phyloP scores from a whole-genome alignment of 495 filamentous ascomycete genomes.

The Chlorociboria aeruginascens region DNA sequence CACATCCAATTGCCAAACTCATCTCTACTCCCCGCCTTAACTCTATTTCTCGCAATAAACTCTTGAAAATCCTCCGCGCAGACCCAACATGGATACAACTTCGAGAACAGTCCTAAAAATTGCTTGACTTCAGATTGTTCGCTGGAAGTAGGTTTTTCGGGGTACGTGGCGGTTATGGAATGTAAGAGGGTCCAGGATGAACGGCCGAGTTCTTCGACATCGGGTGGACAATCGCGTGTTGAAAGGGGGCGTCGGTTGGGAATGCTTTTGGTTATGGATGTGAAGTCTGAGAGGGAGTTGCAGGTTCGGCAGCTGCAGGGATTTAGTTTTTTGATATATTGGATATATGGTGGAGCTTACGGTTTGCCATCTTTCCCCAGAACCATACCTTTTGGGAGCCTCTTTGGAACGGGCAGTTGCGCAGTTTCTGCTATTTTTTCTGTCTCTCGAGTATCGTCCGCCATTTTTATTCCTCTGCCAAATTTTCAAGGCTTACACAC shows the following conservation, averaged over 20 bases:
- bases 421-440: neutral
- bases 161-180: constrained; percentile 80
- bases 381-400: constrained; percentile 65
- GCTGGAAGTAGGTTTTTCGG: constrained; percentile 43
- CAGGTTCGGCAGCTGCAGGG: constrained; percentile 71
- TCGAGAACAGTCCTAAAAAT: constrained; percentile 73
- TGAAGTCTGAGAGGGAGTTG: constrained; percentile 61
- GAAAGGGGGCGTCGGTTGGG: constrained; percentile 22
- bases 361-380: constrained; percentile 92
- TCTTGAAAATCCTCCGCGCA: constrained; percentile 85
- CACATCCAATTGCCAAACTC: constrained; percentile 93
- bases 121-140: constrained; percentile 62
- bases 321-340: neutral
- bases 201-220: constrained; percentile 77
- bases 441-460: constrained; percentile 15
- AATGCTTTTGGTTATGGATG: constrained; percentile 44
- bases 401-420: constrained; percentile 20
- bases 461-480: constrained; percentile 8
- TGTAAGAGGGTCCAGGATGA: constrained; percentile 89
- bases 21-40: constrained; percentile 50
- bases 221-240: constrained; percentile 52
- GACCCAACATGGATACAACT: constrained; percentile 86
- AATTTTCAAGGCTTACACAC: neutral
- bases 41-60: constrained; percentile 68
- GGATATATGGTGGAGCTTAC: constrained; percentile 39